Base-by-base conservation (phyloP, 1,284 basidiomycete genomes). In the Takashimella tepidaria region DNA sequence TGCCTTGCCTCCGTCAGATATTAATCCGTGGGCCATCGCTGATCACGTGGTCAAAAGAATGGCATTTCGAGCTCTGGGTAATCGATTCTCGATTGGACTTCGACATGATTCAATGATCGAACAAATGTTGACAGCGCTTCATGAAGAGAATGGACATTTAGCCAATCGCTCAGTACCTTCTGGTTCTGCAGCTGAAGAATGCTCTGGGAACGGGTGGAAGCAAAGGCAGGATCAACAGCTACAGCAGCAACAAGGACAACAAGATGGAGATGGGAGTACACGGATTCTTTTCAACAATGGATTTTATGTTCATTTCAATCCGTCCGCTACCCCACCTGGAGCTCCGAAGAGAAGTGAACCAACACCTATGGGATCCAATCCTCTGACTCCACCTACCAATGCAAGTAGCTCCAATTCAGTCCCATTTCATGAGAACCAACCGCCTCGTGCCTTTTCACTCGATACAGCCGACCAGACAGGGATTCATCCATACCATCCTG, bases 41-140 rank as follows among this genome's bases (percentile, higher is more conserved):
- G 45, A 20, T 4, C 41, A 5, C 12, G 12, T 5, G 20, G n/a
- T 31, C 47, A 16, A 5, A 22, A 67, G 62, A 41, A 54, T 63
- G 52, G 49, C 59, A 8, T 61, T 66, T 27, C 37, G 53, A 20
- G 50, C 59, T 13, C 51, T 67, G 16, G 52, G 58, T 0, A 50
- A 41, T 10, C 53, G 64, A 1, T 65, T 64, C 47, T 57, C 62
- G 4, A 61, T 68, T 51, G 64, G 59, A 11, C 59, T 54, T 5
- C 51, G 62, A 12, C 66, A 68, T 46, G 50, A 55, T 13, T 57
- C 55, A 21, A 65, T 70, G 63, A 21, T 70, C 11, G 58, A 66
- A 23, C 53, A 56, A 22, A 59, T 66, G 58, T 37, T 62, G 45
- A 24, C 43, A 10, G 55, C 52, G 8, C 50, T 63, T n/a, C 59